phyloP scores from a whole-genome alignment of 192 early-diverging fungal species.

The Linnemannia zychae region DNA sequence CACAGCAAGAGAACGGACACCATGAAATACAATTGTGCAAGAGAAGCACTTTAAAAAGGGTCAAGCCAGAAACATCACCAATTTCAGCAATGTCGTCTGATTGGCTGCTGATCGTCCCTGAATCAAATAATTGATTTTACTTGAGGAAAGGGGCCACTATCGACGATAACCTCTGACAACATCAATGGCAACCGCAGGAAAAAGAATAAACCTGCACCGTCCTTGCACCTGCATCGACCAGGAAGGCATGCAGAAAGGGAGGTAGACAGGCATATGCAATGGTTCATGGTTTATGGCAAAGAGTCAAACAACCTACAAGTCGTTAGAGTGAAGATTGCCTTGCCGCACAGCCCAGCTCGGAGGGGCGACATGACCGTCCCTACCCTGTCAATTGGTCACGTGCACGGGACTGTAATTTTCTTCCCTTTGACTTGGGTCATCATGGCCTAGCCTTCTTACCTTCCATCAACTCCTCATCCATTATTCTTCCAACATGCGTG shows the following conservation, averaged over 20 bases:
- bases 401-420: neutral
- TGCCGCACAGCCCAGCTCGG: no score
- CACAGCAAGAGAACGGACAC: neutral
- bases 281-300: no score
- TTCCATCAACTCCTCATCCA: constrained; percentile 7
- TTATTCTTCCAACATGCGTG: constrained; percentile 60
- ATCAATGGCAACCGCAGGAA: no score
- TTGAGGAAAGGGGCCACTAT: neutral
- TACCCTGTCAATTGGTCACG: neutral
- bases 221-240: neutral
- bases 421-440: neutral
- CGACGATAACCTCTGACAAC: no score
- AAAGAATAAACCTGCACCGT: no score
- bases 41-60: neutral
- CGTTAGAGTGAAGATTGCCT: no score
- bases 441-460: constrained; percentile 9
- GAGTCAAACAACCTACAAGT: no score
- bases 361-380: no score
- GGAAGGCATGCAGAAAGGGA: neutral
- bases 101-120: constrained; percentile 11
- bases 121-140: neutral
- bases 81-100: neutral
- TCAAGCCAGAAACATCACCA: neutral
- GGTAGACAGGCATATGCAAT: no score
- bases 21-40: neutral